These are phyloP conservation scores for Boeremia exigua DNA, from an alignment of 2,329 filamentous ascomycete genomes.

Conservation along the genomic window DNA sequence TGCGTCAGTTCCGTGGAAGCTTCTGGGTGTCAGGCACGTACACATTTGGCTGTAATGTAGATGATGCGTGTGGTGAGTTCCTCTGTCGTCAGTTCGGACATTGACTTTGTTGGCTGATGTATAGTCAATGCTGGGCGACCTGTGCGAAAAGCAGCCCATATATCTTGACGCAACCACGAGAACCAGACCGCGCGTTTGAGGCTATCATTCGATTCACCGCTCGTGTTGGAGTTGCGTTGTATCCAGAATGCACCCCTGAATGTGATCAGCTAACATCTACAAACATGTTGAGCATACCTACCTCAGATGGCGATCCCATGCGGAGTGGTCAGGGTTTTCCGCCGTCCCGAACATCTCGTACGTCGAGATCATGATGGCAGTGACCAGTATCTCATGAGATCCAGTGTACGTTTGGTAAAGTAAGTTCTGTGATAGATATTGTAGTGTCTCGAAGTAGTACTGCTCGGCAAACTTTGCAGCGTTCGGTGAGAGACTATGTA, in stretches of 20 bases:
- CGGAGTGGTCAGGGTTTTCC: slow-evolving; percentile 48
- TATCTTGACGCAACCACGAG: slow-evolving; percentile 69
- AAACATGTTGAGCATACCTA: background rate
- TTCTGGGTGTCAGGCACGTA: slow-evolving; percentile 57
- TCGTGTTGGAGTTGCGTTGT: slow-evolving; percentile 63
- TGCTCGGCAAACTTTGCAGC: slow-evolving; percentile 48
- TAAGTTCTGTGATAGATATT: slow-evolving; percentile 66
- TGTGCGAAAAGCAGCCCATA: slow-evolving; percentile 69
- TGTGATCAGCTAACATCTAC: background rate
- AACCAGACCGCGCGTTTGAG: slow-evolving; percentile 68
- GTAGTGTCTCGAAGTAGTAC: slow-evolving; percentile 69
- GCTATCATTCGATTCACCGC: slow-evolving; percentile 61
- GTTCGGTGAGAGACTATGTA: slow-evolving; percentile 24
- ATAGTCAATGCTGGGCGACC: slow-evolving; percentile 62
- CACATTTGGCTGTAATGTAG: slow-evolving; percentile 62
- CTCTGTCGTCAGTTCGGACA: slow-evolving; percentile 55
- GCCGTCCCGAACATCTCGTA: slow-evolving; percentile 70
- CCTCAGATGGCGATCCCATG: slow-evolving; percentile 68
- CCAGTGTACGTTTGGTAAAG: slow-evolving; percentile 63
- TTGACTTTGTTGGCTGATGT: slow-evolving; percentile 60
- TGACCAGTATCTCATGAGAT: slow-evolving; percentile 64
- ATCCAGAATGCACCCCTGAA: slow-evolving; percentile 67
- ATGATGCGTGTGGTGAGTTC: slow-evolving; percentile 61
- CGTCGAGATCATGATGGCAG: slow-evolving; percentile 64
- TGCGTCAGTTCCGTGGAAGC: slow-evolving; percentile 37